Evolutionary conservation across 176 grass and related monocot species (phyloP).

Genomic region (Rhynchospora pubera): DNA sequence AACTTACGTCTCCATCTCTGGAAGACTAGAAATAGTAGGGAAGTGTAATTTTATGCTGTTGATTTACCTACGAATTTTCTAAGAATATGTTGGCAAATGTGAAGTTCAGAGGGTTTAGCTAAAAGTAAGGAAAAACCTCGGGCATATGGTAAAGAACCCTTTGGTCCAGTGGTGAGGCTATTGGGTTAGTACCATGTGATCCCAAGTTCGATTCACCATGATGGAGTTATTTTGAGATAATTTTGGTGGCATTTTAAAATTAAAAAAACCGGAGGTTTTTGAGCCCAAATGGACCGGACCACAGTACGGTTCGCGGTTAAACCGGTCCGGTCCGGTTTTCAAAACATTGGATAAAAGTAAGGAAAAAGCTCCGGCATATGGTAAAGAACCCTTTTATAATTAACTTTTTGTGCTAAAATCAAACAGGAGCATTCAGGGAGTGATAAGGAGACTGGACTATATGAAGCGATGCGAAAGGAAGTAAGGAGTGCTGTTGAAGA

Average conservation of each 20-base stretch:
- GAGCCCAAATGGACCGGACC: too few relatives aligned
- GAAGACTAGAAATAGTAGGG: neutral
- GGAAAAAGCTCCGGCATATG: too few relatives aligned
- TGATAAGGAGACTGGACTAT: constrained; percentile 35
- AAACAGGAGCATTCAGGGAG: constrained; percentile 28
- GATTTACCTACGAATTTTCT: neutral
- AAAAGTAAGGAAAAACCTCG: neutral
- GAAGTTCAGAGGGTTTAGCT: neutral
- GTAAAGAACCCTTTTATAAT: neutral
- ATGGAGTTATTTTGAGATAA: too few relatives aligned
- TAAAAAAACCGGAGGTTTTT: too few relatives aligned
- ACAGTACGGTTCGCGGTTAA: too few relatives aligned
- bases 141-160: neutral
- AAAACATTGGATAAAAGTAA: too few relatives aligned
- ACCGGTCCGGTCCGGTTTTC: too few relatives aligned
- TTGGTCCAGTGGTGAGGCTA: too few relatives aligned
- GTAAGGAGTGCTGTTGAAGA: constrained; percentile 83
- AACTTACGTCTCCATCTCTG: neutral
- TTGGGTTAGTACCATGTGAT: too few relatives aligned
- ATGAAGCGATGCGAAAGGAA: constrained; percentile 81
- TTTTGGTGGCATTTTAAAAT: too few relatives aligned
- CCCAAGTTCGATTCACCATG: too few relatives aligned
- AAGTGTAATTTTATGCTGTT: neutral
- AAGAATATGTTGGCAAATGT: neutral
- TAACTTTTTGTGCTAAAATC: constrained; percentile 13